phyloP scores from a whole-genome alignment of 495 filamentous ascomycete species.

The Lophiostoma macrostomum region DNA sequence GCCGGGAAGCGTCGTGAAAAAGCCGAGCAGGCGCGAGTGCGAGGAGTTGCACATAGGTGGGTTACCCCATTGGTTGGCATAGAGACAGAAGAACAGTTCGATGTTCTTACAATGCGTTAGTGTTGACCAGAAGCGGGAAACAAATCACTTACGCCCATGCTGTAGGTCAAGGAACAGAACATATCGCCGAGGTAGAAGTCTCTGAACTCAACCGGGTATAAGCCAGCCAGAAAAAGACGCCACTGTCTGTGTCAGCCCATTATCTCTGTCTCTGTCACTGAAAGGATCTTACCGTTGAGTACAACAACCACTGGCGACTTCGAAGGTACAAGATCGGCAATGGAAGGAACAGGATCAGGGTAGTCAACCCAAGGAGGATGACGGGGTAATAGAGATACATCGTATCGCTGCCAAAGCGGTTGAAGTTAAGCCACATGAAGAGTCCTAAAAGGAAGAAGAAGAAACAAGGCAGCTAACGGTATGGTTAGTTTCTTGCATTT shows the following conservation, averaged over 20 bases:
- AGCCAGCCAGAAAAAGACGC: conserved; percentile 76
- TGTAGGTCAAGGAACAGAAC: conserved; percentile 91
- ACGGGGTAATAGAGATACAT: conserved; percentile 88
- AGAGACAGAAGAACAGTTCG: conserved; percentile 91
- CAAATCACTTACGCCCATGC: conserved; percentile 67
- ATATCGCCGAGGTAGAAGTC: conserved; percentile 98
- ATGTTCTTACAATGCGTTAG: conserved; percentile 62
- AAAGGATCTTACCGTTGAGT: conserved; percentile 65
- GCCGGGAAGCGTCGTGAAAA: conserved; percentile 78
- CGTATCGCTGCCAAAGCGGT: conserved; percentile 55
- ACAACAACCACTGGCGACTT: conserved; percentile 77
- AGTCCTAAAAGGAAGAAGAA: conserved; percentile 75
- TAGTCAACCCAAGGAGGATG: conserved; percentile 66
- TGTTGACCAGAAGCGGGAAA: not conserved
- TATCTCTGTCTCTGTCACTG: too few relatives aligned
- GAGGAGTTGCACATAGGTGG: conserved; percentile 78
- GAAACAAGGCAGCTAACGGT: conserved; percentile 65
- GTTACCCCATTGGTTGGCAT: conserved; percentile 68
- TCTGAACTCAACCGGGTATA: conserved; percentile 92
- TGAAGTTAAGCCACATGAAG: conserved; percentile 86
- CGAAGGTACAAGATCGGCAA: conserved; percentile 69
- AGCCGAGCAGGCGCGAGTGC: conserved; percentile 79
- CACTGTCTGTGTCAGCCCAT: too few relatives aligned
- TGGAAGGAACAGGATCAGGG: conserved; percentile 70
- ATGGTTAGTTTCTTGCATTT: conserved; percentile 2